Evolutionary conservation across 495 filamentous ascomycete species (phyloP).

Genomic region (Staphylotrichum longicolle): DNA sequence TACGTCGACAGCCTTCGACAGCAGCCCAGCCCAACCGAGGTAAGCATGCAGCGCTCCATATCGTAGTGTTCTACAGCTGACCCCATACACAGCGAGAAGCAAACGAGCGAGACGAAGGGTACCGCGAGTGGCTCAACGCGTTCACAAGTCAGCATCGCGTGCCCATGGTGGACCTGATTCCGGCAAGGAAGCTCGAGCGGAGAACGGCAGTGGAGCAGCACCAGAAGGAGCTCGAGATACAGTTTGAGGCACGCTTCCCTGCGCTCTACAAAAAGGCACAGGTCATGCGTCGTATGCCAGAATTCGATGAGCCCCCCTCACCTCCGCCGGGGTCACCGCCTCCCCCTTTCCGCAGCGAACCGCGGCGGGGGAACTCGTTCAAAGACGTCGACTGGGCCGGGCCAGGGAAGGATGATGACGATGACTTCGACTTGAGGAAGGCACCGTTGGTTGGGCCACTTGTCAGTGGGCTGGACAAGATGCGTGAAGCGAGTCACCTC

Average conservation of each 20-base stretch:
- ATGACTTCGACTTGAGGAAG: constrained; percentile 23
- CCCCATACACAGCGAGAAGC: constrained; percentile 33
- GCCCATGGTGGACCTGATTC: constrained; percentile 35
- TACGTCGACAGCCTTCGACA: constrained; percentile 42
- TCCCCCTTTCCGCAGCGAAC: constrained; percentile 14
- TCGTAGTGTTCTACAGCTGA: constrained; percentile 11
- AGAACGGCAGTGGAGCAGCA: constrained; percentile 37
- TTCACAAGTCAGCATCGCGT: constrained; percentile 41
- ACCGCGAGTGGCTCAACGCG: constrained; percentile 39
- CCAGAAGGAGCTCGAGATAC: constrained; percentile 41
- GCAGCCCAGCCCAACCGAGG: constrained; percentile 33
- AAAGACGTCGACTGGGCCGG: constrained; percentile 27
- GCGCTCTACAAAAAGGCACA: constrained; percentile 38
- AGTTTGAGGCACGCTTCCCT: constrained; percentile 39
- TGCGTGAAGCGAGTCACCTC: constrained; percentile 25
- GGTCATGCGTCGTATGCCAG: constrained; percentile 27
- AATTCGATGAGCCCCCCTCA: background rate
- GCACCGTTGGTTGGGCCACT: constrained; percentile 30
- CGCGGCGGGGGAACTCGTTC: constrained; percentile 6
- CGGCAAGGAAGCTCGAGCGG: constrained; percentile 41
- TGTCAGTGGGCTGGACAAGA: constrained; percentile 34
- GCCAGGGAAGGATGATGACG: constrained; percentile 13
- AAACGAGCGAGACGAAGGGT: constrained; percentile 27
- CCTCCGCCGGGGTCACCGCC: constrained; percentile 18
- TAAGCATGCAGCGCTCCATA: constrained; percentile 16